A percentile compares a stretch with the other conserved stretches of the same genome.
phyloP scores from a whole-genome alignment of 306 rosid genomes.

The Pyrus betulifolia region DNA sequence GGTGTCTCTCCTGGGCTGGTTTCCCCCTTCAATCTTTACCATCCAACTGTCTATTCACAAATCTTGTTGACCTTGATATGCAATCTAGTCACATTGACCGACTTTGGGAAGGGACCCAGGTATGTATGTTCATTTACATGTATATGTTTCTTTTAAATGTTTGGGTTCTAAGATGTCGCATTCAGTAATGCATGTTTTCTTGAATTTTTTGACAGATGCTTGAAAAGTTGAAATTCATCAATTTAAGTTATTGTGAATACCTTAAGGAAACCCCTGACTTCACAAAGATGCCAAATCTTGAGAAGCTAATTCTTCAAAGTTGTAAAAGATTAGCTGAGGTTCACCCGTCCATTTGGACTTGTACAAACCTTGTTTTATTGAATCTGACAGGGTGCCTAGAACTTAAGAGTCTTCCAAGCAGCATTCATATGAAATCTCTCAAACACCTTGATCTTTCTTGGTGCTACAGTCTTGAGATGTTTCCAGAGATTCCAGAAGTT shows the following conservation, averaged over 20 bases:
- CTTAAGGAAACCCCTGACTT: conserved; percentile 14
- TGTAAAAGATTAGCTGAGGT: not conserved
- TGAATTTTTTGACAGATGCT: not conserved
- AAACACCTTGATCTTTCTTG: not conserved
- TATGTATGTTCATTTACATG: too few relatives aligned
- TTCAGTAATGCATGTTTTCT: not conserved
- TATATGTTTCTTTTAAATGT: not conserved
- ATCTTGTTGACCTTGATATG: conserved; percentile 19
- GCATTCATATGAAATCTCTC: not conserved
- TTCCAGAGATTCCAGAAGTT: not conserved
- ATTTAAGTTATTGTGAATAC: not conserved
- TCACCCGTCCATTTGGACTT: not conserved
- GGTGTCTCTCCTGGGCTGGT: conserved; percentile 12
- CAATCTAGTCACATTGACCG: not conserved
- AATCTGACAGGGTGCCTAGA: fast-evolving
- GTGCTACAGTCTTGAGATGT: not conserved
- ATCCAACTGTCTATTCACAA: too few relatives aligned
- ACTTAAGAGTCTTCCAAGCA: not conserved
- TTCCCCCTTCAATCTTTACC: not conserved
- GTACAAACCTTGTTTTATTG: not conserved
- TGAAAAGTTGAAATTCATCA: not conserved
- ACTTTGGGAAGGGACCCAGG: not conserved
- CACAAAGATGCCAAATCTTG: not conserved
- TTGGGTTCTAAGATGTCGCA: not conserved
- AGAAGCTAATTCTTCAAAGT: not conserved